Conservation (phyloP, 352 stramenopile genomes). For the Globisporangium megalacanthum region DNA sequence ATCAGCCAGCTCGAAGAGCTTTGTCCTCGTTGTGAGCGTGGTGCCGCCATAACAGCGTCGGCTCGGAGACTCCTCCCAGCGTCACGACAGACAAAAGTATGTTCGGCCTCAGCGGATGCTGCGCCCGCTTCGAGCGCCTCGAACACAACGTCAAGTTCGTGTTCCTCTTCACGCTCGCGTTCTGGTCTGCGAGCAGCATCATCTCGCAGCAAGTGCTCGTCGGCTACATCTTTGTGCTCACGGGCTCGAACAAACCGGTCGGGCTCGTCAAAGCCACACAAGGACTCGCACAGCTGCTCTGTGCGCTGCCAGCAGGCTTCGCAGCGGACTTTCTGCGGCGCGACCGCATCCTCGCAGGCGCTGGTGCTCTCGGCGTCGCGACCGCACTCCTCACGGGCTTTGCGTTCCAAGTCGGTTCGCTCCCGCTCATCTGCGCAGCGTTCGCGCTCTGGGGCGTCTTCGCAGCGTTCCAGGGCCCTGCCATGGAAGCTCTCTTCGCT, state of each 20-base stretch:
- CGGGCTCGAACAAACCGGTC: slow-evolving; percentile 39
- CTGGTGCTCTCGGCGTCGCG: slow-evolving; percentile 30
- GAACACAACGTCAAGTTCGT: slow-evolving; percentile 72
- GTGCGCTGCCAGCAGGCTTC: slow-evolving; percentile 46
- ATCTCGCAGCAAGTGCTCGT: slow-evolving; percentile 50
- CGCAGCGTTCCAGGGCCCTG: slow-evolving; percentile 63
- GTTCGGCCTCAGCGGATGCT: background rate
- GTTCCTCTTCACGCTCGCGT: slow-evolving; percentile 66
- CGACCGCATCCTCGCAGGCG: slow-evolving; percentile 38
- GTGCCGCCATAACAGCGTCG: too few species aligned
- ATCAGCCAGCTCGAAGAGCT: too few species aligned
- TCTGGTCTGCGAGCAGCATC: slow-evolving; percentile 56
- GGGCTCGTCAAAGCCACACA: slow-evolving; percentile 40
- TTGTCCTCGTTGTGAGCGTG: too few species aligned
- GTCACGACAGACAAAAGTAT: background rate
- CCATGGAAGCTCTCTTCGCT: slow-evolving; percentile 77
- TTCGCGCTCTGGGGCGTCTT: slow-evolving; percentile 83
- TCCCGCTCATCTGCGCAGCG: slow-evolving; percentile 49
- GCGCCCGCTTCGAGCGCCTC: slow-evolving; percentile 7
- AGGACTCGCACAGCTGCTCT: slow-evolving; percentile 47
- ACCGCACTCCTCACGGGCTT: slow-evolving; percentile 35
- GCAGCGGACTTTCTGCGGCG: slow-evolving; percentile 46
- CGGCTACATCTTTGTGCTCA: slow-evolving; percentile 57
- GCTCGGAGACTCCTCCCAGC: too few species aligned
- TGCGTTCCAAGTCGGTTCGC: slow-evolving; percentile 33